Conservation (phyloP, 352 stramenopile species). For the Phytopythium ostracodes region DNA sequence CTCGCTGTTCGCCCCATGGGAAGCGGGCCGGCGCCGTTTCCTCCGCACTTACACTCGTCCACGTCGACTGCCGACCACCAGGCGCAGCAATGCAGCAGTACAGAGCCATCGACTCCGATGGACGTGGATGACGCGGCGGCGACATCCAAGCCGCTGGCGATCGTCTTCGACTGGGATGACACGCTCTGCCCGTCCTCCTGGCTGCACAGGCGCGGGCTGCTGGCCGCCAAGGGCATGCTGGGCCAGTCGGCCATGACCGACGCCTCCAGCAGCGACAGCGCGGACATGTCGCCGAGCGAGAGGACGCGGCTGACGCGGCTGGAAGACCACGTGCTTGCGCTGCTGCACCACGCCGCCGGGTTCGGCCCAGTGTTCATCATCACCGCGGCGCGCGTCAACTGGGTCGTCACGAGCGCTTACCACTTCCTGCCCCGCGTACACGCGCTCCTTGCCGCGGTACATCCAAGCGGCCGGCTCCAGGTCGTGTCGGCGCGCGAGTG, state of each 20-base stretch:
- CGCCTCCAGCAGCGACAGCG: too few species aligned
- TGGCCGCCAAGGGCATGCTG: slow-evolving; percentile 16
- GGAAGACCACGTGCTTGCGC: slow-evolving; percentile 32
- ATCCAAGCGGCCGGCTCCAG: slow-evolving; percentile 27
- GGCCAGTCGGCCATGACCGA: too few species aligned
- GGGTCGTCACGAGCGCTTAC: slow-evolving; percentile 39
- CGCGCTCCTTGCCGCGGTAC: slow-evolving; percentile 29
- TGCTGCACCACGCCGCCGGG: slow-evolving; percentile 34
- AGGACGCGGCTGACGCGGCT: slow-evolving; percentile 23
- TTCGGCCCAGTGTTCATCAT: slow-evolving; percentile 60
- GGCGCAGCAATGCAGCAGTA: background rate
- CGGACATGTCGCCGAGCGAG: slow-evolving; percentile 14
- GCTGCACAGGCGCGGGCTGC: slow-evolving; percentile 38
- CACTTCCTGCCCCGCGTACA: slow-evolving; percentile 45
- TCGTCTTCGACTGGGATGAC: slow-evolving; percentile 67
- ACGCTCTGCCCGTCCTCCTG: slow-evolving; percentile 60
- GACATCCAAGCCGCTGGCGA: slow-evolving; percentile 24
- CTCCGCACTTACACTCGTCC: too few species aligned
- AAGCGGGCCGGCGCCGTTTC: too few species aligned
- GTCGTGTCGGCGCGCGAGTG: slow-evolving; percentile 58
- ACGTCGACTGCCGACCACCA: background rate
- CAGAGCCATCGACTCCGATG: background rate
- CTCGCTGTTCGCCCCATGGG: background rate
- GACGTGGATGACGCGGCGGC: slow-evolving; percentile 5
- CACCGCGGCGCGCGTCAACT: slow-evolving; percentile 49